Conservation (phyloP, 192 early-diverging fungal genomes). For the Backusella morwellensis region DNA sequence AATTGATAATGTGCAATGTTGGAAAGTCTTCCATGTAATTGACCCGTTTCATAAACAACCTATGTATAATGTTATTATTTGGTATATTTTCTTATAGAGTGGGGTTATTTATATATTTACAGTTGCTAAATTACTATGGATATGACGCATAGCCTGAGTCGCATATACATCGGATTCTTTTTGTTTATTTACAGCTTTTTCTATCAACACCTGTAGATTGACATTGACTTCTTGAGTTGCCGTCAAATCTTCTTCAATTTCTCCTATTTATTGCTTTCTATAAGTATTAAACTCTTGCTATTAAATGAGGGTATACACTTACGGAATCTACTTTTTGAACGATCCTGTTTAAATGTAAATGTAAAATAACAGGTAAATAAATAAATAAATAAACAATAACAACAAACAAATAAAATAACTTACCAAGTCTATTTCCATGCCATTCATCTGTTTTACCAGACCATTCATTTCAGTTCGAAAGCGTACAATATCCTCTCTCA, state of each 20-base stretch:
- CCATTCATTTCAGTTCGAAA: constrained; percentile 28
- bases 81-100: background rate
- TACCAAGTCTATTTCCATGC: constrained; percentile 30
- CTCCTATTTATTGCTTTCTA: background rate
- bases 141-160: constrained; percentile 20
- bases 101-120: background rate
- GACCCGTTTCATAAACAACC: constrained; percentile 20
- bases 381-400: background rate
- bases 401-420: constrained; percentile 11
- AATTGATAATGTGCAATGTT: constrained; percentile 24
- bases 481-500: constrained; percentile 17
- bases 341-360: constrained; percentile 4
- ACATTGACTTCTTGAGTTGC: constrained; percentile 36
- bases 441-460: constrained; percentile 26
- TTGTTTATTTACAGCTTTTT: constrained; percentile 26
- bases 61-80: background rate
- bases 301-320: background rate
- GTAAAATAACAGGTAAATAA: background rate
- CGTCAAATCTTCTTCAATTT: constrained; percentile 26
- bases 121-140: constrained; percentile 25
- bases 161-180: constrained; percentile 27
- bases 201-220: constrained; percentile 28
- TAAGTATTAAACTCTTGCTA: background rate
- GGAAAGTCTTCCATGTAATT: constrained; percentile 20
- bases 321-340: constrained; percentile 21